A percentile compares a stretch with the other conserved stretches of the same genome.
Conservation (phyloP, 768 basidiomycete species). For the Hygrocybe coccinea region DNA sequence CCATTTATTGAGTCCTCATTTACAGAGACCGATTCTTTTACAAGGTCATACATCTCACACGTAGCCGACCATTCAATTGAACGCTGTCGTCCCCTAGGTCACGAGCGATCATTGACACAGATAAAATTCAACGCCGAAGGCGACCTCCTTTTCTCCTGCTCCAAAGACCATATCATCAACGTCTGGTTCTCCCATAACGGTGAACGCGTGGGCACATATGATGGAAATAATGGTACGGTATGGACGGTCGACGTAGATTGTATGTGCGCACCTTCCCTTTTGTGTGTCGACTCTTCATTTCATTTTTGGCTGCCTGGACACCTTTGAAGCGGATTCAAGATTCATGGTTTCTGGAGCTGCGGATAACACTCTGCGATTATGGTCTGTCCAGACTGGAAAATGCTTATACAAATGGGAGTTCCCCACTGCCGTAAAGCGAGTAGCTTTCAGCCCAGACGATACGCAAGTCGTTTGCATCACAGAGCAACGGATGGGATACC, state of each 20-base stretch:
- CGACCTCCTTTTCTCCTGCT: slow-evolving; percentile 91
- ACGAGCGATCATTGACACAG: slow-evolving; percentile 95
- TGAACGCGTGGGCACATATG: slow-evolving; percentile 93
- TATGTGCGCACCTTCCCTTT: slow-evolving; percentile 40
- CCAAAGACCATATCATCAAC: slow-evolving; percentile 93
- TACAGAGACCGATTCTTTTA: slow-evolving; percentile 66
- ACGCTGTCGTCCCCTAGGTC: slow-evolving; percentile 50
- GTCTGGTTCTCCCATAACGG: slow-evolving; percentile 98
- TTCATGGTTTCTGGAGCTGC: slow-evolving; percentile 90
- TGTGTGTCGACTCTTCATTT: background rate
- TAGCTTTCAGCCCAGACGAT: slow-evolving; percentile 85
- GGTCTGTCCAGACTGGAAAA: slow-evolving; percentile 86
- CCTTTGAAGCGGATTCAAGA: slow-evolving; percentile 60
- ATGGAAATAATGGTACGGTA: slow-evolving; percentile 91
- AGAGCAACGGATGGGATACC: slow-evolving; percentile 93
- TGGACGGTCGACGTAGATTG: slow-evolving; percentile 98
- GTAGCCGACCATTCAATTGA: background rate
- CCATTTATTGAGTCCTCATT: background rate
- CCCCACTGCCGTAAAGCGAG: slow-evolving; percentile 95
- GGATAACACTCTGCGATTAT: slow-evolving; percentile 88
- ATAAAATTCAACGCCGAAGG: slow-evolving; percentile 97
- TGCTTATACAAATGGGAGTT: slow-evolving; percentile 96
- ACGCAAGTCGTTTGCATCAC: slow-evolving; percentile 86
- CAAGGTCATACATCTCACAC: slow-evolving; percentile 44
- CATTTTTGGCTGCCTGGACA: background rate